phyloP scores from a whole-genome alignment of 1,284 basidiomycete species.

The Ceratorhiza oryzae-sativae region DNA sequence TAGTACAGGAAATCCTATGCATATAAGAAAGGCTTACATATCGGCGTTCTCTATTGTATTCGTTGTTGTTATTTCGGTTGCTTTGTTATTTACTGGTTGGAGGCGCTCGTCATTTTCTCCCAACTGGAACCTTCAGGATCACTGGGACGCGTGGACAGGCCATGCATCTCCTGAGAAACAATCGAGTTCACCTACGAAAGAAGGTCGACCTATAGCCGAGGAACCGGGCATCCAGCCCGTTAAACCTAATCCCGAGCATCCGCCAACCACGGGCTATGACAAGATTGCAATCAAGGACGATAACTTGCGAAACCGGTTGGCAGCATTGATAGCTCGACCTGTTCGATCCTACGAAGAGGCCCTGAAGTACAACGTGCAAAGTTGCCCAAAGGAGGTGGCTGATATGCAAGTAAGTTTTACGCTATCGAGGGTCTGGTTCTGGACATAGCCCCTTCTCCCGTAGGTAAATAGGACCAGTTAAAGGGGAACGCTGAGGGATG shows the following conservation, averaged over 20 bases:
- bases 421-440: not conserved
- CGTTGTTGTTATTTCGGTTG: not conserved
- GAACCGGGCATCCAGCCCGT: conserved; percentile 16
- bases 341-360: conserved; percentile 36
- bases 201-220: conserved; percentile 10
- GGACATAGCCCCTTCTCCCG: not conserved
- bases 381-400: conserved; percentile 39
- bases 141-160: conserved; percentile 23
- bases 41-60: not conserved
- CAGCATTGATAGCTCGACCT: conserved; percentile 35
- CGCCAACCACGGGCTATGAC: not conserved
- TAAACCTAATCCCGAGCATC: not conserved
- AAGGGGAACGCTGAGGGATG: conserved; percentile 50
- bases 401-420: conserved; percentile 38
- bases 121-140: conserved; percentile 26
- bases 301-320: not conserved
- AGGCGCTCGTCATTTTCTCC: conserved; percentile 20
- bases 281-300: conserved; percentile 7
- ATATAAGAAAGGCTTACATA: conserved; percentile 13
- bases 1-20: conserved; percentile 1
- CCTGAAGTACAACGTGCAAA: conserved; percentile 22
- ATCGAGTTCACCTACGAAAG: not conserved
- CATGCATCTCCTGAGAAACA: not conserved
- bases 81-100: conserved; percentile 25
- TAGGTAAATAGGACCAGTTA: conserved; percentile 53